Conservation (phyloP, 2,329 filamentous ascomycete genomes). For the Rhynchosporium agropyri region DNA sequence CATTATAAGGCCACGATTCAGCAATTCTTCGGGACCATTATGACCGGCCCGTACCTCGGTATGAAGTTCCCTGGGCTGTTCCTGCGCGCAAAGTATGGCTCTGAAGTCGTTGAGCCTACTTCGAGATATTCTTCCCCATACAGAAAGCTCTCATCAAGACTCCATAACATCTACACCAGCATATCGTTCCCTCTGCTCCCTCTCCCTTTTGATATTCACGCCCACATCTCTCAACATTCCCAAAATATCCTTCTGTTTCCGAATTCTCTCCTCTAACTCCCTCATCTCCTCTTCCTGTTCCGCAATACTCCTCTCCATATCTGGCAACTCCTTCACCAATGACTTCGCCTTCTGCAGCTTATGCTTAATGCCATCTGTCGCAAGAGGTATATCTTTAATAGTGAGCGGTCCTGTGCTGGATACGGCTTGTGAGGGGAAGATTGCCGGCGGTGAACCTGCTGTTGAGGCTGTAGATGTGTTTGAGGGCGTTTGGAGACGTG, state of each 20-base stretch:
- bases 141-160: constrained; percentile 33
- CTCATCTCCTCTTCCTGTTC: constrained; percentile 74
- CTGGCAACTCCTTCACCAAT: constrained; percentile 66
- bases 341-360: constrained; percentile 78
- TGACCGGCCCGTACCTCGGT: not conserved
- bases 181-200: constrained; percentile 40
- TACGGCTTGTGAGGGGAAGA: constrained; percentile 44
- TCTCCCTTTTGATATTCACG: constrained; percentile 45
- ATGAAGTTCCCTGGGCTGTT: not conserved
- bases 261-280: constrained; percentile 65
- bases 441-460: constrained; percentile 39
- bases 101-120: not conserved
- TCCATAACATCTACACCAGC: constrained; percentile 49
- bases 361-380: constrained; percentile 78
- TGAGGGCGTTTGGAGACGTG: constrained; percentile 64
- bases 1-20: not conserved
- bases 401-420: constrained; percentile 35
- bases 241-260: constrained; percentile 62
- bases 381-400: constrained; percentile 75
- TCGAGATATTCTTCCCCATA: not conserved
- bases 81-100: not conserved
- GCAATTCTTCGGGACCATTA: no score
- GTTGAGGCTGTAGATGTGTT: constrained; percentile 31
- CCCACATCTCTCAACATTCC: constrained; percentile 56
- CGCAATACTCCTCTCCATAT: constrained; percentile 65